phyloP scores from a whole-genome alignment of 2,329 filamentous ascomycete genomes.

The Elsinoe perseae region DNA sequence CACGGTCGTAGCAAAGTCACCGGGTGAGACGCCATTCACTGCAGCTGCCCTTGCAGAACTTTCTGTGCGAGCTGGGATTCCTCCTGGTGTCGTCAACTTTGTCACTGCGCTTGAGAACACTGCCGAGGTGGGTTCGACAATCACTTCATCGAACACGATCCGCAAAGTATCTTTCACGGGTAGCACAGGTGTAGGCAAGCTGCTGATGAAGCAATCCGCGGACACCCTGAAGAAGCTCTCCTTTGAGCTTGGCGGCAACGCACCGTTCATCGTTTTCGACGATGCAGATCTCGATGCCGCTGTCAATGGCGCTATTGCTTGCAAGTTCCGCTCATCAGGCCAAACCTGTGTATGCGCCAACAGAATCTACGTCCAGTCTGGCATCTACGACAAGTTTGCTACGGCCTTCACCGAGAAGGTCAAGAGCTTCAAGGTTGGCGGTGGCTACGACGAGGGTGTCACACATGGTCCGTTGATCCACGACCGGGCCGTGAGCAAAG shows the following conservation, averaged over 20 bases:
- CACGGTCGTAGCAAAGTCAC: slow-evolving; percentile 86
- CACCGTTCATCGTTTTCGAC: slow-evolving; percentile 94
- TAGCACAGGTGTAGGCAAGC: slow-evolving; percentile 54
- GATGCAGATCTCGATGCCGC: slow-evolving; percentile 80
- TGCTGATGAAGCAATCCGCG: slow-evolving; percentile 87
- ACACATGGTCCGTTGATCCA: slow-evolving; percentile 84
- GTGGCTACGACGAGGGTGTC: slow-evolving; percentile 60
- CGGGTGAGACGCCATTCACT: slow-evolving; percentile 86
- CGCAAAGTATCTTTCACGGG: slow-evolving; percentile 95
- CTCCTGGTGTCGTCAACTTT: slow-evolving; percentile 83
- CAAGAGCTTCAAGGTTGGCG: slow-evolving; percentile 64
- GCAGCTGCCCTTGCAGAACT: slow-evolving; percentile 82
- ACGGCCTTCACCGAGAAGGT: slow-evolving; percentile 64
- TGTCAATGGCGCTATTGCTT: slow-evolving; percentile 71
- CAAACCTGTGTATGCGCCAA: slow-evolving; percentile 86
- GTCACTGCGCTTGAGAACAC: slow-evolving; percentile 76
- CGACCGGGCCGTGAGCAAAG: slow-evolving; percentile 70
- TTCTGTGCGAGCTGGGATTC: slow-evolving; percentile 77
- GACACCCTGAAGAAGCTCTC: slow-evolving; percentile 78
- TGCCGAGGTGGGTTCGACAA: slow-evolving; percentile 62
- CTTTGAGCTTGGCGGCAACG: slow-evolving; percentile 89
- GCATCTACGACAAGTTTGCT: slow-evolving; percentile 69
- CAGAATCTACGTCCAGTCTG: slow-evolving; percentile 69
- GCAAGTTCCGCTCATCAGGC: slow-evolving; percentile 88
- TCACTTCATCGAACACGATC: slow-evolving; percentile 69